A percentile compares a stretch with the other conserved stretches of the same genome.
These are phyloP conservation scores for Candolleomyces aberdarensis DNA, from an alignment of 768 basidiomycete genomes.

Conservation along the genomic window DNA sequence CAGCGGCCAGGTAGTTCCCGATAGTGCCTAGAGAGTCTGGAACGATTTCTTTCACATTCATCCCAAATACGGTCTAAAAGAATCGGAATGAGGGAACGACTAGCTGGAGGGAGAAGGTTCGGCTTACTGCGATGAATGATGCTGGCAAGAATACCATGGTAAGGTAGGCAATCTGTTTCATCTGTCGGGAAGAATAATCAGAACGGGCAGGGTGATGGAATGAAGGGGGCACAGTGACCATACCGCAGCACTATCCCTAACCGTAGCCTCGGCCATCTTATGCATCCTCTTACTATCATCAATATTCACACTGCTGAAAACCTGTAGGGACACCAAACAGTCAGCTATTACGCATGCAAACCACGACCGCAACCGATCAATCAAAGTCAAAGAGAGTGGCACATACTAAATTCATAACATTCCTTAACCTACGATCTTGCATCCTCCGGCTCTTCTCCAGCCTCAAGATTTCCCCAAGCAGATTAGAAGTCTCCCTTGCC, in stretches of 20 bases:
- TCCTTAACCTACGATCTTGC: conserved; percentile 35
- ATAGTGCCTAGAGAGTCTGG: conserved; percentile 29
- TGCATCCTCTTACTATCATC: conserved; percentile 45
- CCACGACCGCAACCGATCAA: background rate
- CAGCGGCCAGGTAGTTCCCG: conserved; percentile 37
- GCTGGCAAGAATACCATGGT: conserved; percentile 50
- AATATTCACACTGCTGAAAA: conserved; percentile 50
- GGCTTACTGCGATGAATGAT: conserved; percentile 31
- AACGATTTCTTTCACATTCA: conserved; percentile 43
- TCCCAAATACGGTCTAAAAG: conserved; percentile 42
- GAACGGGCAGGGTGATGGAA: background rate
- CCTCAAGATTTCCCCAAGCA: conserved; percentile 42
- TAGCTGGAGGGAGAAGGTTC: background rate
- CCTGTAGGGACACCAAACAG: conserved; percentile 24
- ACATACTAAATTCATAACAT: conserved; percentile 41
- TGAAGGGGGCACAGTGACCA: background rate
- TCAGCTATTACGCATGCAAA: background rate
- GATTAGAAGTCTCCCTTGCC: conserved; percentile 34
- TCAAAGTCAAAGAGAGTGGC: too few species aligned
- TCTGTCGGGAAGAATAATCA: conserved; percentile 13
- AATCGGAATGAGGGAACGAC: too few species aligned
- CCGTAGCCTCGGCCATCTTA: conserved; percentile 40
- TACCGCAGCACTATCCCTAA: conserved; percentile 31
- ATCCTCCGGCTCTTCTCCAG: conserved; percentile 33
- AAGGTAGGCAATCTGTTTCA: conserved; percentile 43